Evolutionary conservation across 768 basidiomycete genomes (phyloP), one percentile per base, ranked within the genome.

Genomic region (Boletus barrowsii): DNA sequence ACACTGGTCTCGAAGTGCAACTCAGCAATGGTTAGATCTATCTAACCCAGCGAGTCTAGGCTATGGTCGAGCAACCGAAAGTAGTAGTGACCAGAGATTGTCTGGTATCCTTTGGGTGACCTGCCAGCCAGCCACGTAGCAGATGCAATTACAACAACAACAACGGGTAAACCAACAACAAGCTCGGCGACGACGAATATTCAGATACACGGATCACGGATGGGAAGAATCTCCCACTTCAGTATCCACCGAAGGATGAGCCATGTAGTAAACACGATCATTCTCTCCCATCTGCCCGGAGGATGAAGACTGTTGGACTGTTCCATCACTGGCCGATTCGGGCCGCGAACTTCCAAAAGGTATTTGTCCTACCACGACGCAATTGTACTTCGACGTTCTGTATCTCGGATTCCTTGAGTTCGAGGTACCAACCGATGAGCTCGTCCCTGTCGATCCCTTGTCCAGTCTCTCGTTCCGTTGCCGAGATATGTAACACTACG

Each of bases 361-460:
- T 84, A 96, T 61, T 86, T 85, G 62, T 94, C 92, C 91, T 94
- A 35, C 33, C 60, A 15, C 4, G 18, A 39, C 7, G 10, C 18
- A 5, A 44, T 50, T 39, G 29, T n/a, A 7, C 87, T 50, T 94
- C 93, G 6, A 93, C 80, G 49, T 88, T 86, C 58, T 87, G 82
- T 37, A 98, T 75, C 57, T 93, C 88, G 10, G 78, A 75, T 70
- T 99, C 97, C 69, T 84, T 88, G 59, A 82, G 73, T 74, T 99
- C 97, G 51, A 98, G 80, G 67, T 98, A 98, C 95, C 93, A 96
- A 68, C 96, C 93, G 58, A 96, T 88, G 51, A 99, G 79, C 62
- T 97, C 95, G 60, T 96, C 93, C 42, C 87, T 80, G 63, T 93
- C 90, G 39, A 96, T 73, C 3, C 95, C 95, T 49, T 72, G 77